Evolutionary conservation across 805 yeast species (phyloP).

Genomic region (Teunomyces kruisii): DNA sequence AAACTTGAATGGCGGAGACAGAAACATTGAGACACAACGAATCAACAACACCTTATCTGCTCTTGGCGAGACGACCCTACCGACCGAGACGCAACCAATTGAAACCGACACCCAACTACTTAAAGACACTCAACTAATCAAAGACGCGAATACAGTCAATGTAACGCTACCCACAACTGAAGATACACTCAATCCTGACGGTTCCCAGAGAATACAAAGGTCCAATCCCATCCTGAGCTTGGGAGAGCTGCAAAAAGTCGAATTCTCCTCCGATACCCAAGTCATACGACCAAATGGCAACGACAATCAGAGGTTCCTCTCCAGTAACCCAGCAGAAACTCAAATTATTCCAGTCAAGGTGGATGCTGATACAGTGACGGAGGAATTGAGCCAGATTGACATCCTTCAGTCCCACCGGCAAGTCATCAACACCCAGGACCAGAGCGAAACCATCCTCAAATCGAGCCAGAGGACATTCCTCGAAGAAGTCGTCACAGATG

Average conservation of each 20-base stretch:
- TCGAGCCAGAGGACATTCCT: not conserved
- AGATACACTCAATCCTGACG: too few species aligned
- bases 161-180: too few species aligned
- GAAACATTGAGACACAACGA: not conserved
- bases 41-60: not conserved
- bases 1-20: not conserved
- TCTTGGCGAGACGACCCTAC: not conserved
- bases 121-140: not conserved
- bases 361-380: not conserved
- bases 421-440: constrained; percentile 32
- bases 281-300: not conserved
- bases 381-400: not conserved
- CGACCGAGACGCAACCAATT: not conserved
- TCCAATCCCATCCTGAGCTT: too few species aligned
- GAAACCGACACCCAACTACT: not conserved
- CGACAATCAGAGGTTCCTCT: not conserved
- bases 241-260: too few species aligned
- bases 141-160: not conserved
- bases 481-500: constrained; percentile 14
- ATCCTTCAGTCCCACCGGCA: constrained; percentile 27
- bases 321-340: too few species aligned
- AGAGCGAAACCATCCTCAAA: not conserved
- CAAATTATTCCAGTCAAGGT: too few species aligned
- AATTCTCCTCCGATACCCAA: too few species aligned
- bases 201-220: too few species aligned